Evolutionary conservation across 1,139 yeast genomes (phyloP).

Genomic region (Suhomyces choctaworum): DNA sequence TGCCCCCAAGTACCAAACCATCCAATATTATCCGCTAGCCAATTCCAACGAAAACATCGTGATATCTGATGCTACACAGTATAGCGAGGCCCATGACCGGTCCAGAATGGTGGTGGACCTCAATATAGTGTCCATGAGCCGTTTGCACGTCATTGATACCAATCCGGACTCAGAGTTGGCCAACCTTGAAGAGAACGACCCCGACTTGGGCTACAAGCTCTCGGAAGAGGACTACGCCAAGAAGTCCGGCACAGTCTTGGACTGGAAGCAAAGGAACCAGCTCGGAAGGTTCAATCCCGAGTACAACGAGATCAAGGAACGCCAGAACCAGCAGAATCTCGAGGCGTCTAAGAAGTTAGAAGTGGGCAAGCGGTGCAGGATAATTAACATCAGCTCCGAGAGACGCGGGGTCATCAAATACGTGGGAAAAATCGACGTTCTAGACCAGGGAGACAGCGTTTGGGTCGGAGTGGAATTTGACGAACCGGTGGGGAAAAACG

Average conservation of each 20-base stretch:
- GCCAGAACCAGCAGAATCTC: conserved; percentile 24
- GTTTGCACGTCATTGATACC: conserved; percentile 56
- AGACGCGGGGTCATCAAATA: conserved; percentile 69
- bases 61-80: conserved; percentile 22
- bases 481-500: conserved; percentile 50
- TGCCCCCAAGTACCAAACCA: conserved; percentile 56
- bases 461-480: conserved; percentile 54
- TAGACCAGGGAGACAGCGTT: conserved; percentile 45
- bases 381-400: conserved; percentile 48
- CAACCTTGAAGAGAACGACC: conserved; percentile 42
- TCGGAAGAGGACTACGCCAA: conserved; percentile 68
- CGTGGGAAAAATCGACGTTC: conserved; percentile 64
- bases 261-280: conserved; percentile 69
- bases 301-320: conserved; percentile 30
- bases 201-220: conserved; percentile 50
- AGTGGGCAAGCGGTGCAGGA: conserved; percentile 43
- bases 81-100: conserved; percentile 19
- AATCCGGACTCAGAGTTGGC: conserved; percentile 51
- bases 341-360: conserved; percentile 25
- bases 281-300: conserved; percentile 74
- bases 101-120: conserved; percentile 20
- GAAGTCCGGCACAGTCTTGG: conserved; percentile 61
- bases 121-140: conserved; percentile 35
- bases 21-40: conserved; percentile 49
- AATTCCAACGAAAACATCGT: conserved; percentile 36